These are phyloP conservation scores for Saccharomycopsis sp. DNA, from an alignment of 805 yeast genomes.

Conservation along the genomic window DNA sequence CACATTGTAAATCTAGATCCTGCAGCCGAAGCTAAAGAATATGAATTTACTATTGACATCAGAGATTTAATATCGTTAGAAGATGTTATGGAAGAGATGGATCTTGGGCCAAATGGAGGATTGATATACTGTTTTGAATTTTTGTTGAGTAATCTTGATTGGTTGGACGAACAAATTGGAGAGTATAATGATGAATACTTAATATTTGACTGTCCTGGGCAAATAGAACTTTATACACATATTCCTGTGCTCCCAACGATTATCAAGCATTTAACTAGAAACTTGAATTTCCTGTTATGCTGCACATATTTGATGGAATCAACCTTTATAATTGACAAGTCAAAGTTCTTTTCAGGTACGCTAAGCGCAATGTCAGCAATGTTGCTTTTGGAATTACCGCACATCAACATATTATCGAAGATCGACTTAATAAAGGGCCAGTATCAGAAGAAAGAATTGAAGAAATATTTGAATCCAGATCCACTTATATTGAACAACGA, in stretches of 20 bases:
- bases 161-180: slow-evolving; percentile 97
- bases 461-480: slow-evolving; percentile 86
- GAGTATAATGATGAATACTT: slow-evolving; percentile 91
- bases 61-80: slow-evolving; percentile 71
- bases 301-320: slow-evolving; percentile 92
- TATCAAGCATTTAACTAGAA: slow-evolving; percentile 74
- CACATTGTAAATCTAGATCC: slow-evolving; percentile 95
- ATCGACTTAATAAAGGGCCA: slow-evolving; percentile 80
- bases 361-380: slow-evolving; percentile 97
- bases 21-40: slow-evolving; percentile 67
- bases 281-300: slow-evolving; percentile 79
- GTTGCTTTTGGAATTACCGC: slow-evolving; percentile 93
- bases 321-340: slow-evolving; percentile 82
- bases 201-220: slow-evolving; percentile 96
- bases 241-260: slow-evolving; percentile 88
- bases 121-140: slow-evolving; percentile 90
- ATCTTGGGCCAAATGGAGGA: slow-evolving; percentile 84
- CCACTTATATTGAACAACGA: slow-evolving; percentile 62
- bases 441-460: slow-evolving; percentile 66
- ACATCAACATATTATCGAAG: slow-evolving; percentile 82
- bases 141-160: slow-evolving; percentile 80
- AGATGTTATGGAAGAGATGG: slow-evolving; percentile 66
- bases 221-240: slow-evolving; percentile 90
- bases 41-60: slow-evolving; percentile 71
- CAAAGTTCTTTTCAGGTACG: slow-evolving; percentile 94